Evolutionary conservation across 73 alveolate species (phyloP), one percentile per base, ranked within the genome.

Genomic region (Paramecium biaurelia): DNA sequence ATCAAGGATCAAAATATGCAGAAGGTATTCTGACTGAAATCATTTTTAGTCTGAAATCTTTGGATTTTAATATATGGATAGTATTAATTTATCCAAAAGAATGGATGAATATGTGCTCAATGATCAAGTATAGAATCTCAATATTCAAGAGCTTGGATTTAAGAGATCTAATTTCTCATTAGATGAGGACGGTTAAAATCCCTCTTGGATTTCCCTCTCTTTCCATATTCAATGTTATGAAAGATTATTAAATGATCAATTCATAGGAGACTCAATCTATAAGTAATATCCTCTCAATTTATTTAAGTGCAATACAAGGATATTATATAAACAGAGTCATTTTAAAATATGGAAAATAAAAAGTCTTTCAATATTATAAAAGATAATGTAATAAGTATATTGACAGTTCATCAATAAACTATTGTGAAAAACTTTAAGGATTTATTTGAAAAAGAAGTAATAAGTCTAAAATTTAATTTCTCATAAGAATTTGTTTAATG

Each of bases 51-150:
- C 76, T 41, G 72, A 79, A n/a, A 42, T 79, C 32, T 24, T 79
- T 18, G 90, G 90, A 79, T 79, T 79, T 79, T 79, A 79, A 79
- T 79, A 63, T 63, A 63, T 63, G 84, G 84, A 63, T 63, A 63
- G 84, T 63, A 63, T 63, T 63, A 63, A 63, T 63, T 63, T 63
- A 6, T 30, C 49, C 45, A 63, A 63, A 63, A 63, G 84, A 30
- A 63, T 63, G 84, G 84, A 63, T 32, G 49, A 63, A 10, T 63
- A 63, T 63, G 24, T 32, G 6, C 84, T 63, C 23, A 63, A 63
- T 63, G 84, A 63, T 63, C 21, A 63, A 30, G 84, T 63, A 63
- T 32, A 30, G 15, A 53, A 63, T 63, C 20, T 30, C 45, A 63
- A 2, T 63, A 63, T 63, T 26, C 26, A 32, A 63, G 84, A 63